Conservation (phyloP, 495 filamentous ascomycete species). For the Gamarada debralockiae region DNA sequence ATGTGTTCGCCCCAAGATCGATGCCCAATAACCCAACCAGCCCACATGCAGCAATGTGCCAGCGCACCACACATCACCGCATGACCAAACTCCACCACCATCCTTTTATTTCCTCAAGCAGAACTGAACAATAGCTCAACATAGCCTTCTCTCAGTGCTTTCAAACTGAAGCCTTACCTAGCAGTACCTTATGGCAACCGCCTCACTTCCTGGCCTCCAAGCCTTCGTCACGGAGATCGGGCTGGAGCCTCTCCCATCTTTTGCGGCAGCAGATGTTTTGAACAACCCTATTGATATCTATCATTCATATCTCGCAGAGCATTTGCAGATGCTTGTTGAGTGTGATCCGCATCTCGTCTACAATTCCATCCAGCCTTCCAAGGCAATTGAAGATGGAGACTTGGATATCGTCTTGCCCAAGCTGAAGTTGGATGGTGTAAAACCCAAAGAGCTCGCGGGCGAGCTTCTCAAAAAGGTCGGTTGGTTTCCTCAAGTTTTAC, state of each 20-base stretch:
- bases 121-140: neutral
- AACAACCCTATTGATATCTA: slow-evolving; percentile 12
- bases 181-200: neutral
- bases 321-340: neutral
- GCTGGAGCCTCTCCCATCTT: neutral
- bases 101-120: neutral
- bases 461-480: slow-evolving; percentile 1
- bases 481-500: neutral
- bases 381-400: slow-evolving; percentile 29
- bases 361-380: slow-evolving; percentile 27
- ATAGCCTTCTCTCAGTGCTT: neutral
- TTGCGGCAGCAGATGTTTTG: neutral
- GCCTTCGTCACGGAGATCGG: slow-evolving; percentile 3
- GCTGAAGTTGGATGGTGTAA: slow-evolving; percentile 12
- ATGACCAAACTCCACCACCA: neutral
- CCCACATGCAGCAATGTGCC: neutral
- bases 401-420: slow-evolving; percentile 30
- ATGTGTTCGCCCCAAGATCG: slow-evolving; percentile 3
- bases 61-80: neutral
- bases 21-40: neutral
- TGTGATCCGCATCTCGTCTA: slow-evolving; percentile 16
- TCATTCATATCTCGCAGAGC: slow-evolving; percentile 5
- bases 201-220: slow-evolving; percentile 4
- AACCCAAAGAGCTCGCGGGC: neutral
- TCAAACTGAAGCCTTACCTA: neutral